Conservation (phyloP, 2,329 filamentous ascomycete species). For the Domatiomyces catenatus region DNA sequence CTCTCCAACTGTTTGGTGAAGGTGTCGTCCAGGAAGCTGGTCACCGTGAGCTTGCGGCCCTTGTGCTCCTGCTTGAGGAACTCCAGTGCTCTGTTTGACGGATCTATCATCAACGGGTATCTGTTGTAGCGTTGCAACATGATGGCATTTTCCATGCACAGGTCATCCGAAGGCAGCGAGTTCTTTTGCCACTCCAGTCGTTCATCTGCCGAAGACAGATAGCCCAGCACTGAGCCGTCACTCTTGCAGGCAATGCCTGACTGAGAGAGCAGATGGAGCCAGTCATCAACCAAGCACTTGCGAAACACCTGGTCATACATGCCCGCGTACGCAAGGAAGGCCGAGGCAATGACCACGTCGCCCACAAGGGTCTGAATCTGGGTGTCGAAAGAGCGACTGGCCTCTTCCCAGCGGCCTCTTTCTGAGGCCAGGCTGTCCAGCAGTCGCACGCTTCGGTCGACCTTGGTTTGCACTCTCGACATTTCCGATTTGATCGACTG, state of each 20-base stretch:
- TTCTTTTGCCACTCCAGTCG: conserved; percentile 90
- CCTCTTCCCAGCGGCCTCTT: conserved; percentile 83
- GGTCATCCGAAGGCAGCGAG: conserved; percentile 80
- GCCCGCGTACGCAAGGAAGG: conserved; percentile 91
- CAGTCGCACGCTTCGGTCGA: conserved; percentile 84
- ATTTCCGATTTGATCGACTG: conserved; percentile 96
- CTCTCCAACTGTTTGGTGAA: conserved; percentile 98
- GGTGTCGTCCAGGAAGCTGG: conserved; percentile 92
- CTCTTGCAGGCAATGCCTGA: conserved; percentile 91
- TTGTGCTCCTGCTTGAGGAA: conserved; percentile 92
- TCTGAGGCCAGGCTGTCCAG: conserved; percentile 93
- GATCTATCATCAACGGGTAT: conserved; percentile 95
- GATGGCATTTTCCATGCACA: conserved; percentile 97
- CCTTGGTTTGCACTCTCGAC: conserved; percentile 92
- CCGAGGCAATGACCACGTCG: conserved; percentile 89
- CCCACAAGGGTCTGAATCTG: conserved; percentile 94
- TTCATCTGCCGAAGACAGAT: conserved; percentile 90
- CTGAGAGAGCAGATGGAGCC: conserved; percentile 79
- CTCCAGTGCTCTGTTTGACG: conserved; percentile 83
- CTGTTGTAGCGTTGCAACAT: conserved; percentile 95
- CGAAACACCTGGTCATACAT: conserved; percentile 97
- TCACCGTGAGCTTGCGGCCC: conserved; percentile 83
- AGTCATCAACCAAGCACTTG: conserved; percentile 95
- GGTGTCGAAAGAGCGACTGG: conserved; percentile 94
- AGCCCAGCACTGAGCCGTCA: conserved; percentile 89